phyloP scores from a whole-genome alignment of 129 eudicot genomes.

The Saposhnikovia divaricata region DNA sequence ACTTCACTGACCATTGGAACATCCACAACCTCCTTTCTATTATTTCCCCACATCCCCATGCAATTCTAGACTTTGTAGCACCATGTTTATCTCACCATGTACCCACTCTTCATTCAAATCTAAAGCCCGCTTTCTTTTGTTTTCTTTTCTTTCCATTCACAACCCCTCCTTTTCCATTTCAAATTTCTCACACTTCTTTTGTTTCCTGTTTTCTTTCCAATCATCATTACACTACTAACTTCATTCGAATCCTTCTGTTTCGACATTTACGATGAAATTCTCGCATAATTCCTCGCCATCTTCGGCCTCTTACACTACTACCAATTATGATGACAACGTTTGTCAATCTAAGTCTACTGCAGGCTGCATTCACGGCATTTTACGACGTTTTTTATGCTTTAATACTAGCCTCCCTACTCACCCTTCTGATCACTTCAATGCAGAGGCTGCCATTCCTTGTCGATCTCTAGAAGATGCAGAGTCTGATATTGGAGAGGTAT shows the following conservation, averaged over 20 bases:
- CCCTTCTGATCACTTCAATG: constrained; percentile 39
- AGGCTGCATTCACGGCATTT: constrained; percentile 35
- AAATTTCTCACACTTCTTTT: background rate
- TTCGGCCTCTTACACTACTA: constrained; percentile 29
- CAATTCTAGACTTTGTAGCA: background rate
- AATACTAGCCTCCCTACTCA: constrained; percentile 32
- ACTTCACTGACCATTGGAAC: constrained; percentile 33
- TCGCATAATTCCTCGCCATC: constrained; percentile 39
- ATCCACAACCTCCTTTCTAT: background rate
- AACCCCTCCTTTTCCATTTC: constrained; percentile 1
- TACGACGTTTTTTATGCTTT: constrained; percentile 60
- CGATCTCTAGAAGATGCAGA: constrained; percentile 9
- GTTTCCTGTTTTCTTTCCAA: constrained; percentile 16
- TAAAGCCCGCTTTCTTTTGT: constrained; percentile 47
- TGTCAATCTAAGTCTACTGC: constrained; percentile 15
- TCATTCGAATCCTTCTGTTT: background rate
- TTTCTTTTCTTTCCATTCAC: constrained; percentile 12
- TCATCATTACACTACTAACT: too few relatives aligned
- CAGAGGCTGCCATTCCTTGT: background rate
- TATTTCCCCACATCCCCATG: constrained; percentile 1
- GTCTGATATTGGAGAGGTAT: constrained; percentile 3
- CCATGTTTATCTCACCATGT: background rate
- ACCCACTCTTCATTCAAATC: constrained; percentile 43
- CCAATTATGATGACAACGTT: constrained; percentile 9
- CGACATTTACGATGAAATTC: constrained; percentile 30